Conservation (phyloP, 176 grass and related monocot species). For the Cymbopogon citratus region DNA sequence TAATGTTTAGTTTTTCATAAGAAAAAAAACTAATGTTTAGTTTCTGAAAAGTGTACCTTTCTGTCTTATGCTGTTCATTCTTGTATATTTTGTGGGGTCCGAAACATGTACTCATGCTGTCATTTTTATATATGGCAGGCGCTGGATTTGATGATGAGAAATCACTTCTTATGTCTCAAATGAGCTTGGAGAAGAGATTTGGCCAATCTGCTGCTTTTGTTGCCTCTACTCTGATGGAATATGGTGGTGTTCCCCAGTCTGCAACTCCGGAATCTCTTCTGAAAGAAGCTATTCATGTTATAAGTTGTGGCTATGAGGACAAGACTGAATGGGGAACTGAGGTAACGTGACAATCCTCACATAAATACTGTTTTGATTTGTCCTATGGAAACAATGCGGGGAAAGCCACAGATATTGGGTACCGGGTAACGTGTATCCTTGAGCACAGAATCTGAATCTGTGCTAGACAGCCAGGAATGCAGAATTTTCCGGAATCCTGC, state of each 20-base stretch:
- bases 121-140: slow-evolving; percentile 43
- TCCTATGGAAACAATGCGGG: neutral
- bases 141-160: slow-evolving; percentile 99
- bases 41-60: neutral
- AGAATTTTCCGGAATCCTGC: neutral
- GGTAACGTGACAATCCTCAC: slow-evolving; percentile 43
- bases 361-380: neutral
- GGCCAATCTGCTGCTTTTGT: slow-evolving; percentile 93
- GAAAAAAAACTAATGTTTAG: neutral
- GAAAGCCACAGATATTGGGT: neutral
- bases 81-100: neutral
- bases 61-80: neutral
- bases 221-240: slow-evolving; percentile 97
- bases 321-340: slow-evolving; percentile 95
- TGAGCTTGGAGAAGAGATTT: slow-evolving; percentile 99
- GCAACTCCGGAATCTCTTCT: slow-evolving; percentile 97
- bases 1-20: neutral
- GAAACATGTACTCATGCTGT: slow-evolving; percentile 19
- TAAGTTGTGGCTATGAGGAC: slow-evolving; percentile 98
- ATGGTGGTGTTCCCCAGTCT: slow-evolving; percentile 98
- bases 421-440: neutral
- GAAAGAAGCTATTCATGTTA: slow-evolving; percentile 99
- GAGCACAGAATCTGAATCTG: neutral
- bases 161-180: slow-evolving; percentile 98
- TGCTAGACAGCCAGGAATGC: neutral